These are phyloP conservation scores for Hymenoscyphus salicellus DNA, from an alignment of 2,329 filamentous ascomycete genomes.

Conservation along the genomic window DNA sequence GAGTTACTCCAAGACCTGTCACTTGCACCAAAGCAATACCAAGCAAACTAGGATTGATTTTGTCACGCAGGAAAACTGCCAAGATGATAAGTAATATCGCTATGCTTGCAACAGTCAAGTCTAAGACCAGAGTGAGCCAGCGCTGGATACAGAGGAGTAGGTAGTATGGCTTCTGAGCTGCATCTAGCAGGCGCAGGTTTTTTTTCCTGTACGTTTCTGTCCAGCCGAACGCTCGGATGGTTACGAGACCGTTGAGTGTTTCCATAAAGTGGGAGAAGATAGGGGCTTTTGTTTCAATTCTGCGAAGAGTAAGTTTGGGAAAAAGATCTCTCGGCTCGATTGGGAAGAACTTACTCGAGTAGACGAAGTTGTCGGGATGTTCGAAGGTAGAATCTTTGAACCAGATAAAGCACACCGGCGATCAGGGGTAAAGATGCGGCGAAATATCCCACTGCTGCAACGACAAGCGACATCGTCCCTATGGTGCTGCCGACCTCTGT, in stretches of 20 bases:
- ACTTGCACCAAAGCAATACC: slow-evolving; percentile 41
- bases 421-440: no score
- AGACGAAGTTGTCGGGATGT: slow-evolving; percentile 4
- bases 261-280: slow-evolving; percentile 47
- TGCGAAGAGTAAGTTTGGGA: no score
- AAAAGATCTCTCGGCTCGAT: no score
- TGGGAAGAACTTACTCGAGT: neutral
- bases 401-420: neutral
- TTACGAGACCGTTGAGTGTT: slow-evolving; percentile 45
- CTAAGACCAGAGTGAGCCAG: slow-evolving; percentile 51
- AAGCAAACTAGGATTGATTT: neutral
- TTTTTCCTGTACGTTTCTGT: slow-evolving; percentile 38
- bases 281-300: slow-evolving; percentile 41
- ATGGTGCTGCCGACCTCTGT: no score
- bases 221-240: slow-evolving; percentile 30
- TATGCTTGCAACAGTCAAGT: slow-evolving; percentile 9
- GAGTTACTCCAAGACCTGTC: slow-evolving; percentile 32
- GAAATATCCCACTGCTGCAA: neutral
- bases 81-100: slow-evolving; percentile 7
- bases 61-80: neutral
- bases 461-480: no score
- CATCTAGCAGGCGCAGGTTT: slow-evolving; percentile 49
- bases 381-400: slow-evolving; percentile 7
- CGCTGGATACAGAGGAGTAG: slow-evolving; percentile 53
- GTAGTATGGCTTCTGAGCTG: slow-evolving; percentile 55